A percentile compares a stretch with the other conserved stretches of the same genome.
phyloP scores from a whole-genome alignment of 1,284 basidiomycete species.

The Trichosporon sp. region DNA sequence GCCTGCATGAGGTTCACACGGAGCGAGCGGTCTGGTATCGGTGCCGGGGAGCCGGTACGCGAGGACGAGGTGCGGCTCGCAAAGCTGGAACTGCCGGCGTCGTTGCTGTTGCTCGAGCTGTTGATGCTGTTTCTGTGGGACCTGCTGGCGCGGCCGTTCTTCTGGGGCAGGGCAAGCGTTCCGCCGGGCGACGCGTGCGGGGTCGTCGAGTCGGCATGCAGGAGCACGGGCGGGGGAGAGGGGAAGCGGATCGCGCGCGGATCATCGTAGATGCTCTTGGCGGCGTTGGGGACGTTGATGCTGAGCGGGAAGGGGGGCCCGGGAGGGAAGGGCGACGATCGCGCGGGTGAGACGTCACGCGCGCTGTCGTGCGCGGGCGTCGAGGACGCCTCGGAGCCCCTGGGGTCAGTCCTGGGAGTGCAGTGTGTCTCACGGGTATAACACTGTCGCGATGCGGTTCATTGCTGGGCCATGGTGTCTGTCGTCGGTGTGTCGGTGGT shows the following conservation, averaged over 20 bases:
- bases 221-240: conserved; percentile 11
- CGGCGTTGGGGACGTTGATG: conserved; percentile 5
- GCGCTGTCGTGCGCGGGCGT: conserved; percentile 5
- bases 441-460: conserved; percentile 30
- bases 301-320: background rate
- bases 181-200: background rate
- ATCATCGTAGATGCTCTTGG: conserved; percentile 37
- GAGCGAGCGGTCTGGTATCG: conserved; percentile 25
- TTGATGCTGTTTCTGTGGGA: background rate
- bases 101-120: background rate
- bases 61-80: background rate
- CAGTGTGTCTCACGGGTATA: conserved; percentile 25
- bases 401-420: conserved; percentile 2
- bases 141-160: background rate
- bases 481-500: background rate
- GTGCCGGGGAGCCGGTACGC: conserved; percentile 15
- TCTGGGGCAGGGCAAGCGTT: background rate
- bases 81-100: background rate
- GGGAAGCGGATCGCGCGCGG: conserved; percentile 30
- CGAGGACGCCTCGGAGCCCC: conserved; percentile 18
- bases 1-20: conserved; percentile 32
- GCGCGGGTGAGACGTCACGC: conserved; percentile 1
- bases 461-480: conserved; percentile 12
- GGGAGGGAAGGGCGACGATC: conserved; percentile 6
- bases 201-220: background rate